Base-by-base conservation (phyloP, 148 eudicot genomes). In the Chenopodium formosanum region DNA sequence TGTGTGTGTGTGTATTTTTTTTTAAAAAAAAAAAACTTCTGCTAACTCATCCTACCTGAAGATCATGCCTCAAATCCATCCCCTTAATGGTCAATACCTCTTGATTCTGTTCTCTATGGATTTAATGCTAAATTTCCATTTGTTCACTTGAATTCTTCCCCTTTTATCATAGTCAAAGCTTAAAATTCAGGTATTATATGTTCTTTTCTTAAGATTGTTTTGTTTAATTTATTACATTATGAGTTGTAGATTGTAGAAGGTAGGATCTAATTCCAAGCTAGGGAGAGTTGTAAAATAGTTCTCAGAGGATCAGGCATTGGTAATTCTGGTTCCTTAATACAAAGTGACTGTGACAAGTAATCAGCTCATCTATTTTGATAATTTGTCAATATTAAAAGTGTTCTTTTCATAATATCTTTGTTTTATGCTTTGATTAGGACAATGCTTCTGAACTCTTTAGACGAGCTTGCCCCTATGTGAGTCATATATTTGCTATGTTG, bases 381-480 rank as follows among this genome's bases (percentile, higher is more conserved):
- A 47, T 60, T 64, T n/a, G 9, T 66, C 19, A 1, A 5, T n/a
- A 10, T 50, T 68, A 37, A 63, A 56, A 46, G 73, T 34, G n/a
- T 76, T 7, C 23, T 29, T 79, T 29, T 68, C 69, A 31, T 75
- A 23, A 82, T 72, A 75, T 65, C 44, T 70, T 80, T 63, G 66
- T 74, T 17, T 25, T 5, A 52, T 75, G 25, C 52, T 64, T 70
- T 81, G 60, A 32, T 70, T 87, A 95, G 99, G 99, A 95, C 75
- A 95, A 95, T 88, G 85, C 97, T 79, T 85, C 90, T 76, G 99
- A 95, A 82, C 85, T 94, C 77, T 93, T 90, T 83, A 91, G 88
- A 89, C 92, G 99, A 89, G 97, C 99, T 87, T 92, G 94, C 91
- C n/a, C n/a, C n/a, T n/a, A n/a, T n/a, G n/a, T n/a, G n/a, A n/a